Base-by-base conservation (phyloP, 2,329 filamentous ascomycete species). In the Clonostachys byssicola region DNA sequence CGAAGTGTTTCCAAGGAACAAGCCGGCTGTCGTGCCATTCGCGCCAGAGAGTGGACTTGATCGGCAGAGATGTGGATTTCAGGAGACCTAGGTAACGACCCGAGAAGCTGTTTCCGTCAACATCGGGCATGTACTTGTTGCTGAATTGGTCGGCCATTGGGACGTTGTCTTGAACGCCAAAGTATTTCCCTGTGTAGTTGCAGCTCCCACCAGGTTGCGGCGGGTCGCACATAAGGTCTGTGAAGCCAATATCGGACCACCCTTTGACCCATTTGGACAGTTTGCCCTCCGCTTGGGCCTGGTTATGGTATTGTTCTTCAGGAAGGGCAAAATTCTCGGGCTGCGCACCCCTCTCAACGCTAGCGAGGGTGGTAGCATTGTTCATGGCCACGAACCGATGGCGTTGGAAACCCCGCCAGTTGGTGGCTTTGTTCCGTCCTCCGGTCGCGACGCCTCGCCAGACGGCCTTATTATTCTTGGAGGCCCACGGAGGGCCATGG, bases 1-100 rank as follows among this genome's bases (percentile, higher is more conserved):
- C 83, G 56, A 89, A 92, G 64, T 94, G 89, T 57, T 82, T 81
- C 88, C 89, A 94, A 1, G 86, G 76, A 3, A 89, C 71, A 2
- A 92, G 71, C 4, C 88, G 75, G 41, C 77, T 78, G 60, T 92
- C 88, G 58, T 92, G 88, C 89, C 88, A 94, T 62, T 94, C 89
- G 17, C 80, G 76, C 67, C 85, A 94, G 18, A 92, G 71, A 0
- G 88, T 90, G 6, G 85, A 81, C 67, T 92, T 94, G 67, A 94
- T 80, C 1, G 86, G 86, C 9, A 92, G 63, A 14, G 80, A 84
- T 3, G 81, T 87, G 33, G 81, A 87, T 34, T 78, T 74, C 20
- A 92, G 68, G 61, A 92, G 90, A 0, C 78, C 81, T 5, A 83
- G 74, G 57, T 85, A 89, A 6, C 85, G 78, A 2, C 84, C 85